phyloP scores from a whole-genome alignment of 352 stramenopile genomes.

The Globisporangium parvum region DNA sequence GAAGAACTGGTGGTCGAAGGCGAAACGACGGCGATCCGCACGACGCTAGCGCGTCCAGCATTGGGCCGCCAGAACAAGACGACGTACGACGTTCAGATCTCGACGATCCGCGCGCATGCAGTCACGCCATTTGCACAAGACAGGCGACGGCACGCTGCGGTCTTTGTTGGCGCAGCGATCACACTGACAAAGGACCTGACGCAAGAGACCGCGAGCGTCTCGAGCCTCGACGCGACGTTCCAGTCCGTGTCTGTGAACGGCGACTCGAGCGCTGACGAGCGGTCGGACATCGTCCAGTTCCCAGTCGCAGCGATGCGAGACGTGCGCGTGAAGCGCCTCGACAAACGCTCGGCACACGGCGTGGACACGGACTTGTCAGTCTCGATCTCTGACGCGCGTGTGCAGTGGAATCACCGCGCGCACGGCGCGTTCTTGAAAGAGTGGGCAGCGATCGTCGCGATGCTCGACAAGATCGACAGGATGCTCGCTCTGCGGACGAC shows the following conservation, averaged over 20 bases:
- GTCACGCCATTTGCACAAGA: conserved; percentile 1
- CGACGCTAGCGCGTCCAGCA: no score
- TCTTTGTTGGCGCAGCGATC: conserved; percentile 12
- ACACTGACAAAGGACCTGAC: conserved; percentile 3
- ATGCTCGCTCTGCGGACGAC: conserved; percentile 16
- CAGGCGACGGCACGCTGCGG: conserved; percentile 3
- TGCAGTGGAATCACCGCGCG: conserved; percentile 29
- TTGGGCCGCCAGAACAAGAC: neutral
- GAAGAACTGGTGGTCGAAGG: conserved; percentile 11
- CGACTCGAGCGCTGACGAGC: neutral
- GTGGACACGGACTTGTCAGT: conserved; percentile 26
- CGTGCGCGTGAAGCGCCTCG: conserved; percentile 19
- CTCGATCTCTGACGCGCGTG: conserved; percentile 16
- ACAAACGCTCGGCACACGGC: conserved; percentile 17
- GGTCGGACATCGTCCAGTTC: neutral
- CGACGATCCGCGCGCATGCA: conserved; percentile 5
- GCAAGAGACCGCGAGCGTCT: neutral
- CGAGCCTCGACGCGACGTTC: conserved; percentile 7
- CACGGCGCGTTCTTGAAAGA: conserved; percentile 30
- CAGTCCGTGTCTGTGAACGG: conserved; percentile 12
- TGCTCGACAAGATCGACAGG: conserved; percentile 28
- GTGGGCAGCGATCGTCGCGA: conserved; percentile 16
- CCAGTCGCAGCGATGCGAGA: conserved; percentile 12
- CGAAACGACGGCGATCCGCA: conserved; percentile 3
- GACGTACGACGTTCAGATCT: conserved; percentile 6